Evolutionary conservation across 1,284 basidiomycete genomes (phyloP), one percentile per base, ranked within the genome.

Genomic region (Omphalotus olearius): DNA sequence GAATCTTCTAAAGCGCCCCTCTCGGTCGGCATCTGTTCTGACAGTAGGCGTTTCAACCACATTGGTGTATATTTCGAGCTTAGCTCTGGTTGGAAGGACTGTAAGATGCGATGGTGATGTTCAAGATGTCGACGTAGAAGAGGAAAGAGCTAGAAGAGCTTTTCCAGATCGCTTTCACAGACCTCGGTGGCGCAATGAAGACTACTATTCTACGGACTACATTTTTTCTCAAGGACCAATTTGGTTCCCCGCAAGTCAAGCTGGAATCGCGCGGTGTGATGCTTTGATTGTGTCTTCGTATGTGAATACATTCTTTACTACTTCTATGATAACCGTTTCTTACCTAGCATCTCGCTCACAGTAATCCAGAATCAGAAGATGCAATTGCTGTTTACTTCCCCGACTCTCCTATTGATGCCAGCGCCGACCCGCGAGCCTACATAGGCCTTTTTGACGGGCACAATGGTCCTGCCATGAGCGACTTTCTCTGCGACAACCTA

Each of bases 391-490:
- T 51, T 11, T 52, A 45, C n/a, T 55, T 55, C 41, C 28, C 39
- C 33, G 20, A 38, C 25, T 11, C 23, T 13, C 42, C 47, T 13
- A 33, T 37, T 20, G 25, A 38, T 2, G 41, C 39, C 7, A 40
- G 39, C 1, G 20, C 23, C 6, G 54, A 55, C 28, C 33, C 35
- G 11, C 45, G 50, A 11, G 44, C 49, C 2, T 55, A 44, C 40
- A 38, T 55, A 6, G 53, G 45, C 44, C 41, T 57, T 2, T 57
- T 50, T 26, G 56, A 57, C 23, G 53, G 56, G 5, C 51, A 55
- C 37, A 53, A 57, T 30, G 56, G 56, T 1, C 16, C 46, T 11
- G 39, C 50, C 14, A 55, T 49, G 23, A 52, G 50, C 35, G 41
- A 55, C 25, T 52, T 53, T 20, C 35, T 57, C 13, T 49, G 40